Conservation (phyloP, 345 rosid species). For the Citrus medica region DNA sequence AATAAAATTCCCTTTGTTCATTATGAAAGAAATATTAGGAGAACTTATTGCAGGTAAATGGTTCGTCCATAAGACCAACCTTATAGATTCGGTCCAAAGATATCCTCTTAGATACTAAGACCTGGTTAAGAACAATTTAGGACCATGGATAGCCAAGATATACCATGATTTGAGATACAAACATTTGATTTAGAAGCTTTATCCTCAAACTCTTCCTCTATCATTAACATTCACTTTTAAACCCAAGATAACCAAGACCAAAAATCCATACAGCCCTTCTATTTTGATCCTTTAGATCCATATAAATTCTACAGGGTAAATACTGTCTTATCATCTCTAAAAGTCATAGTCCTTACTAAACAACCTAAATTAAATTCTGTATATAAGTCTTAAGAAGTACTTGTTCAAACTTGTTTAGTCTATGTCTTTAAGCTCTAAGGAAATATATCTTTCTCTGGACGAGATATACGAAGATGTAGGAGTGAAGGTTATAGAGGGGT, state of each 20-base stretch:
- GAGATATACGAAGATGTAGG: background rate
- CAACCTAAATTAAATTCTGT: background rate
- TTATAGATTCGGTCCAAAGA: background rate
- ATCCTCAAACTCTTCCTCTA: background rate
- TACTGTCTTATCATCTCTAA: background rate
- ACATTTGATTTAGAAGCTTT: background rate
- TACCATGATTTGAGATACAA: background rate
- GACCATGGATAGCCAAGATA: background rate
- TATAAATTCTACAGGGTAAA: background rate
- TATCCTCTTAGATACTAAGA: background rate
- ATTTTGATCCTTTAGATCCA: background rate
- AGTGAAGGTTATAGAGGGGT: background rate
- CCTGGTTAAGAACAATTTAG: background rate
- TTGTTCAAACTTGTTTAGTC: background rate
- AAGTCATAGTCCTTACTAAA: background rate
- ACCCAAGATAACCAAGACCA: background rate
- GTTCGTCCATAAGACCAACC: too few relatives aligned
- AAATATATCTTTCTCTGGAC: background rate
- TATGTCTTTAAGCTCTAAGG: background rate
- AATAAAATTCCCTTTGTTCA: too few relatives aligned
- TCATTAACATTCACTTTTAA: background rate
- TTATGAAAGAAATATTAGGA: too few relatives aligned
- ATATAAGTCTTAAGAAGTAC: background rate
- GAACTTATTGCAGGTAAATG: too few relatives aligned
- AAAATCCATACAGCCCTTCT: background rate